These are phyloP conservation scores for Coemansia umbellata DNA, from an alignment of 192 early-diverging fungal genomes.

Conservation along the genomic window DNA sequence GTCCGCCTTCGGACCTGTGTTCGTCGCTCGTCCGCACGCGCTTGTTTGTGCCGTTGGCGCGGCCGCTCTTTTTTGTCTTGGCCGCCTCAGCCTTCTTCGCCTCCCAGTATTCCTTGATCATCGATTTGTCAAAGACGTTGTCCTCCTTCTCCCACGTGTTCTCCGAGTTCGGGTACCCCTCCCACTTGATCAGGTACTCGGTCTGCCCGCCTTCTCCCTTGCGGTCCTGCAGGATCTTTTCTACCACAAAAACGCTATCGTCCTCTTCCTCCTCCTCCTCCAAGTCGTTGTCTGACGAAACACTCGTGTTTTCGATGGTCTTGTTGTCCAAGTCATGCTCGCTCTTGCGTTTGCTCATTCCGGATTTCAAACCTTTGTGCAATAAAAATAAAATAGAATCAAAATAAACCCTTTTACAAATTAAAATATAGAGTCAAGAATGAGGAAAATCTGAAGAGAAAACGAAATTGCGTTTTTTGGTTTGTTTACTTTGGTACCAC, in stretches of 20 bases:
- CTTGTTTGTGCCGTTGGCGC: slow-evolving; percentile 9
- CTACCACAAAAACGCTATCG: slow-evolving; percentile 20
- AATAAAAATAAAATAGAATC: too few relatives aligned
- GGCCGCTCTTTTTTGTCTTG: slow-evolving; percentile 2
- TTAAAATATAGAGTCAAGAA: too few relatives aligned
- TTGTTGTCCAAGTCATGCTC: neutral
- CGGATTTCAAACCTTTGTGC: neutral
- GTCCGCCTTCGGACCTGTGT: neutral
- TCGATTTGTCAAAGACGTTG: slow-evolving; percentile 43
- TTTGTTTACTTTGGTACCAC: too few relatives aligned
- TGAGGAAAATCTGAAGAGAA: too few relatives aligned
- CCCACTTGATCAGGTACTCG: slow-evolving; percentile 55
- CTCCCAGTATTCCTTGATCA: slow-evolving; percentile 38
- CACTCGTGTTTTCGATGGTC: neutral
- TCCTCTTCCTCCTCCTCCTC: slow-evolving; percentile 13
- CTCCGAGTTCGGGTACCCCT: slow-evolving; percentile 41
- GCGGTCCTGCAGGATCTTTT: slow-evolving; percentile 18
- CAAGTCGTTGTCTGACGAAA: neutral
- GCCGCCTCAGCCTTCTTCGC: slow-evolving; percentile 5
- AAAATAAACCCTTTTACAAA: too few relatives aligned
- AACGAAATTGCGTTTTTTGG: too few relatives aligned
- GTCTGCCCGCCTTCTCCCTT: slow-evolving; percentile 6
- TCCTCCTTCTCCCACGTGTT: slow-evolving; percentile 60
- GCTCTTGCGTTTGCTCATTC: neutral
- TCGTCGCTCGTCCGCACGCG: slow-evolving; percentile 15